Base-by-base conservation (phyloP, 1,139 yeast genomes). In the Waltiozyma sp. region DNA sequence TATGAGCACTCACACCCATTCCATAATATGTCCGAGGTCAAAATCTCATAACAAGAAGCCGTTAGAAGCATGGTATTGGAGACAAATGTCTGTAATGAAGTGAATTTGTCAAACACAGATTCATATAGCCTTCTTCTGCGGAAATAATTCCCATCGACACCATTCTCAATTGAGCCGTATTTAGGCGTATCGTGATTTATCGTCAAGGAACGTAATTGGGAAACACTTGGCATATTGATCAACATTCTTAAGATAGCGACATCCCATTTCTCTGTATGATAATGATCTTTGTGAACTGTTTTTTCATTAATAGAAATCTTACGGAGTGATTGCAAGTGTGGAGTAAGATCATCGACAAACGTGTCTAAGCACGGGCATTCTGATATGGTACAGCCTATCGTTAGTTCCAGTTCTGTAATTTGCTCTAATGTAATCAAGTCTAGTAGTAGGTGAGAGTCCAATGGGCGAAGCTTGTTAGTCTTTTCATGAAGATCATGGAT, bases 1-100 rank as follows among this genome's bases (percentile, higher is more conserved):
- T 70, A 73, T 0, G 50, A 47, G 56, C 93, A 82, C 43, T 70
- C 70, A 58, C 91, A 82, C 0, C 89, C 89, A 56, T 80, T 82
- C 88, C 89, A 83, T 37, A 83, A 58, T 43, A 82, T 50, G 47
- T 79, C 81, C 44, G 84, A 80, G 61, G 79, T 76, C 9, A 80
- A 61, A 45, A 78, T 80, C 50, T 82, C 91, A 57, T 81, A 83
- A 47, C 85, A 73, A 0, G 86, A 68, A 28, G 80, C 62, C 0
- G 78, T 63, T 45, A 76, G 75, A 45, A 83, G 57, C 41, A 80
- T 65, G 9, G 77, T 74, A 2, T 88, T 87, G 1, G 78, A 66
- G 2, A 71, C 61, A 9, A 82, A 55, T 1, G 64, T 64, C 41
- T 71, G 61, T 37, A 72, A 61, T 9, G 64, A 61, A 5, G 51